Conservation (phyloP, 352 stramenopile species). For the Aphanomyces stellatus region DNA sequence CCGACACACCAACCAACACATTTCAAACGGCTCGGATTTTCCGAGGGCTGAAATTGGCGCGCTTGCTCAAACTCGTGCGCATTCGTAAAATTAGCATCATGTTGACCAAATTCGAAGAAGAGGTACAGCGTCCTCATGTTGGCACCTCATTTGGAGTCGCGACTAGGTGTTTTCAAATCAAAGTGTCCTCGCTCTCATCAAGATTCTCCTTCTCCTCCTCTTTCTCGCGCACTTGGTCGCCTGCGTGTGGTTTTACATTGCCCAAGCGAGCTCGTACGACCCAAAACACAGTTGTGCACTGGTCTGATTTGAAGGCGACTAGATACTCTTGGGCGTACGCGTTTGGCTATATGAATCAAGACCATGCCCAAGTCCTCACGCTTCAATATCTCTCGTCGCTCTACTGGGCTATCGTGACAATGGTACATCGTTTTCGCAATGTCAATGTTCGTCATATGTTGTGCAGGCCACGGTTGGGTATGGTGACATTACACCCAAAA, state of each 20-base stretch:
- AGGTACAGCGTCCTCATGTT: constrained; percentile 3
- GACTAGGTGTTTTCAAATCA: constrained; percentile 62
- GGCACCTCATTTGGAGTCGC: neutral
- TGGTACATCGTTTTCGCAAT: constrained; percentile 31
- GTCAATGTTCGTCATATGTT: neutral
- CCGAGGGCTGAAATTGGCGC: constrained; percentile 71
- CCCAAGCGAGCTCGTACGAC: neutral
- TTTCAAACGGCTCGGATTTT: constrained; percentile 30
- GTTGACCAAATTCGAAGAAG: constrained; percentile 77
- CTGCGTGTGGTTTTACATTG: constrained; percentile 82
- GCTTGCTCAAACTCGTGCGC: constrained; percentile 84
- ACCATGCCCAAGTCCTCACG: constrained; percentile 26
- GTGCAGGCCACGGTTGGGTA: constrained; percentile 65
- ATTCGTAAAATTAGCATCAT: constrained; percentile 82
- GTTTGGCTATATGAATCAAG: neutral
- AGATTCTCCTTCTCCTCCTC: constrained; percentile 68
- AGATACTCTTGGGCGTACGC: constrained; percentile 16
- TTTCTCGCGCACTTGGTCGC: constrained; percentile 86
- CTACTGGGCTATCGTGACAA: constrained; percentile 92
- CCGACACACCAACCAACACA: constrained; percentile 39
- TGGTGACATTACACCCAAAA: constrained; percentile 65
- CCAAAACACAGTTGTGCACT: neutral
- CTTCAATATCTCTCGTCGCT: constrained; percentile 83
- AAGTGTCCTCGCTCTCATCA: constrained; percentile 64
- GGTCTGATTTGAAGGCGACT: neutral